These are phyloP conservation scores for Coemansia sp. DNA, from an alignment of 192 early-diverging fungal species.

Conservation along the genomic window DNA sequence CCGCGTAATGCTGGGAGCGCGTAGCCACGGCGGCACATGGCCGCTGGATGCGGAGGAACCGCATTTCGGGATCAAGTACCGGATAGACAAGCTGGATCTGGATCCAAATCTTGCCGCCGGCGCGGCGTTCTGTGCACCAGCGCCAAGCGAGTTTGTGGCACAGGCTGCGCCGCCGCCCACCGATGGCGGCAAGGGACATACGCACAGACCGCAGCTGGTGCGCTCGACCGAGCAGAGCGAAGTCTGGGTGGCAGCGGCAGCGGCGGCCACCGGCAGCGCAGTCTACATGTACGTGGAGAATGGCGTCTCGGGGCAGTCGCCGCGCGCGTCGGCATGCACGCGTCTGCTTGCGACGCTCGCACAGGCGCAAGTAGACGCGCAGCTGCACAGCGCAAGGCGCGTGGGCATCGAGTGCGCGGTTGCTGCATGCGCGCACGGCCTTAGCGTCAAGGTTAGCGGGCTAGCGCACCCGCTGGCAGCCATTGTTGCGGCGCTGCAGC, in stretches of 20 bases:
- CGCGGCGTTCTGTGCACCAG: background rate
- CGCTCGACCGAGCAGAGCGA: slow-evolving; percentile 6
- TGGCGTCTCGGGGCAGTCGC: background rate
- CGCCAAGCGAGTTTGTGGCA: slow-evolving; percentile 23
- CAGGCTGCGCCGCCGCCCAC: background rate
- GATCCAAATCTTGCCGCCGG: background rate
- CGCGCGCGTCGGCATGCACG: background rate
- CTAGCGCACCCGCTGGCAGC: background rate
- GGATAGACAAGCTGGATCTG: slow-evolving; percentile 82
- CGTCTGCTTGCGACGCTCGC: background rate
- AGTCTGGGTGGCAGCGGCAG: slow-evolving; percentile 14
- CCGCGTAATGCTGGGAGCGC: slow-evolving; percentile 48
- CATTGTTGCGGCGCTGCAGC: background rate
- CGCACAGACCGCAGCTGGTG: slow-evolving; percentile 8
- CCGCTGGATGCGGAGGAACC: background rate
- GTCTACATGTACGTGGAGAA: slow-evolving; percentile 12
- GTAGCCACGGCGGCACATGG: background rate
- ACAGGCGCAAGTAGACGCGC: background rate
- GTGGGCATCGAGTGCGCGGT: background rate
- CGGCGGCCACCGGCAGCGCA: background rate
- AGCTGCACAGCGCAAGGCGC: background rate
- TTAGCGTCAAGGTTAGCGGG: slow-evolving; percentile 3
- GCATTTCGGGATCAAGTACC: slow-evolving; percentile 13
- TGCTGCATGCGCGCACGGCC: background rate
- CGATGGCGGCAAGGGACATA: background rate